Conservation (phyloP, 208 protist genomes). For the Leishmania tropica region DNA sequence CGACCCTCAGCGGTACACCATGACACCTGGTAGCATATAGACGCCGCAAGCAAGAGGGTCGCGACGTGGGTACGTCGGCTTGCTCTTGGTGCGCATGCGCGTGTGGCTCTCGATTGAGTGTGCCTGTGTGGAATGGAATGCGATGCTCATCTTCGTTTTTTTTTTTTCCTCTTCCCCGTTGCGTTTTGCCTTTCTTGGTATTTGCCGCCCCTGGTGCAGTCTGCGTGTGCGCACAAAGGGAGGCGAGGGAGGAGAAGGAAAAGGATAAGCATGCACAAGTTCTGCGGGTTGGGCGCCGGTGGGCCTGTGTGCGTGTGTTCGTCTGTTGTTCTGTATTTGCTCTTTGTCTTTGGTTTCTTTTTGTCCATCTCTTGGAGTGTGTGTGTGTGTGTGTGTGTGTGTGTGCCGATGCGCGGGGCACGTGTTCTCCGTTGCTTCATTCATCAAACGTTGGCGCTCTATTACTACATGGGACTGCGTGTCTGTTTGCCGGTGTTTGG, state of each 20-base stretch:
- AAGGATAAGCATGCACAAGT: neutral
- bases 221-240: neutral
- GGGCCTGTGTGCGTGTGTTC: neutral
- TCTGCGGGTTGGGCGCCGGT: neutral
- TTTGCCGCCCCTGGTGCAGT: neutral
- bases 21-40: constrained; percentile 33
- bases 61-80: neutral
- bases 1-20: constrained; percentile 30
- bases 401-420: neutral
- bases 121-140: neutral
- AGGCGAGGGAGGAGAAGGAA: neutral
- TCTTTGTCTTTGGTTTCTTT: neutral
- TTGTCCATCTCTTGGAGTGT: neutral
- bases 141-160: neutral
- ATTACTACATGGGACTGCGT: neutral
- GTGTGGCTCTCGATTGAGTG: neutral
- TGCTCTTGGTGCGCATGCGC: neutral
- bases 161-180: neutral
- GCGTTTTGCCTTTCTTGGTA: neutral
- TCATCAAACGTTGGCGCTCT: neutral
- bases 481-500: neutral
- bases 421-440: neutral
- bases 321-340: neutral
- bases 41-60: neutral
- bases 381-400: neutral